Evolutionary conservation across 345 rosid genomes (phyloP).

Genomic region (Acer campestre): DNA sequence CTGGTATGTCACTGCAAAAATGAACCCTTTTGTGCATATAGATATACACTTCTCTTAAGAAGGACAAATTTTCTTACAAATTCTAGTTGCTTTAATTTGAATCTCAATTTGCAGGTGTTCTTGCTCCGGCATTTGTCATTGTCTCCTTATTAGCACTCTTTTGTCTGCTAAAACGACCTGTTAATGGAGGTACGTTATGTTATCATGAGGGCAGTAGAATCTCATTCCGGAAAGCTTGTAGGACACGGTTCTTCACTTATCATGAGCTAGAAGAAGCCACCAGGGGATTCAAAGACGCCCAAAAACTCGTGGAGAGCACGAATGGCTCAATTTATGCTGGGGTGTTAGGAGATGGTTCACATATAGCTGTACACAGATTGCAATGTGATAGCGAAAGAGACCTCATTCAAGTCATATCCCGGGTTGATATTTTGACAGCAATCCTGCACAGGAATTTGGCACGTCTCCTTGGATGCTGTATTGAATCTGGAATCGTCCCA

Average conservation of each 20-base stretch:
- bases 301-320: conserved; percentile 46
- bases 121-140: conserved; percentile 47
- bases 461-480: conserved; percentile 65
- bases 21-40: neutral
- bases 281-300: conserved; percentile 56
- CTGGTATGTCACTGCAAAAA: conserved; percentile 44
- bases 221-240: conserved; percentile 70
- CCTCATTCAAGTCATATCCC: conserved; percentile 55
- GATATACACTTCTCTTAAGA: too few relatives aligned
- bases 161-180: conserved; percentile 55
- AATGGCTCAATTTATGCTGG: conserved; percentile 62
- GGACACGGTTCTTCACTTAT: conserved; percentile 61
- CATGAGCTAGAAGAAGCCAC: conserved; percentile 80
- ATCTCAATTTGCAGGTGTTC: conserved; percentile 42
- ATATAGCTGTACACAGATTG: conserved; percentile 66
- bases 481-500: conserved; percentile 53
- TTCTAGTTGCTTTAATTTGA: neutral
- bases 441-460: conserved; percentile 70
- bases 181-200: conserved; percentile 32
- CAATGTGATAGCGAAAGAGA: conserved; percentile 56
- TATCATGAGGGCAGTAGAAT: conserved; percentile 41
- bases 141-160: conserved; percentile 54
- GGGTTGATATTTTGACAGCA: conserved; percentile 58
- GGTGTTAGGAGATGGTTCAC: conserved; percentile 61
- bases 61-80: neutral